phyloP scores from a whole-genome alignment of 140 eudicot genomes.

The Flaveria floridana region DNA sequence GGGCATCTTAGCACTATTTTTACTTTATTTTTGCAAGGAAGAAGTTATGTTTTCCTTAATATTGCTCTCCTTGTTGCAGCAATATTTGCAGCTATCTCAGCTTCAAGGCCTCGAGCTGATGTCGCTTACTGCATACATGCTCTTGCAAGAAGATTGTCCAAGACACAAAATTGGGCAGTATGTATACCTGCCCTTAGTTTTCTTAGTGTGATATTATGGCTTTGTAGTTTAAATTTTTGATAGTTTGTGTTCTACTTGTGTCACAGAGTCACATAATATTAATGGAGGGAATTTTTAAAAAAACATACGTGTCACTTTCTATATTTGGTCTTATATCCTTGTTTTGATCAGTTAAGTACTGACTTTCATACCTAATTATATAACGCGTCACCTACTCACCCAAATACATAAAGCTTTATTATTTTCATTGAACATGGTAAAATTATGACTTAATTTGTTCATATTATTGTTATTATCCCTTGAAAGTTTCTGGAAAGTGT shows the following conservation, averaged over 20 bases:
- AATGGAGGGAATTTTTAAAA: background rate
- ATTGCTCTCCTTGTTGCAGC: slow-evolving; percentile 40
- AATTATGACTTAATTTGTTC: background rate
- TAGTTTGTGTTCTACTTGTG: slow-evolving; percentile 4
- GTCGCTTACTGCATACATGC: slow-evolving; percentile 73
- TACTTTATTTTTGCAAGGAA: background rate
- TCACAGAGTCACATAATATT: background rate
- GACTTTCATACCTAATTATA: background rate
- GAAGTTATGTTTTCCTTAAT: background rate
- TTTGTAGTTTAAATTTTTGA: background rate
- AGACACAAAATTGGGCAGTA: slow-evolving; percentile 80
- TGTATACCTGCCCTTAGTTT: slow-evolving; percentile 27
- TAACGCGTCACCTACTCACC: background rate
- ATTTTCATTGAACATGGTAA: background rate
- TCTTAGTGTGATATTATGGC: background rate
- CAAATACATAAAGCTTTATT: background rate
- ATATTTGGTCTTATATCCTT: slow-evolving; percentile 20
- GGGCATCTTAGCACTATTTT: slow-evolving; percentile 10
- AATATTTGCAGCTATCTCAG: slow-evolving; percentile 61
- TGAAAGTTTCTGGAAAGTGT: slow-evolving; percentile 4
- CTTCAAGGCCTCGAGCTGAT: slow-evolving; percentile 70
- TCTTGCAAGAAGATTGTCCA: slow-evolving; percentile 67
- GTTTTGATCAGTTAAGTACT: background rate
- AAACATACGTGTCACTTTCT: background rate
- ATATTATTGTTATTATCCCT: slow-evolving; percentile 8